Evolutionary conservation across 78 protist genomes (phyloP).

Genomic region (Guillardia theta): DNA sequence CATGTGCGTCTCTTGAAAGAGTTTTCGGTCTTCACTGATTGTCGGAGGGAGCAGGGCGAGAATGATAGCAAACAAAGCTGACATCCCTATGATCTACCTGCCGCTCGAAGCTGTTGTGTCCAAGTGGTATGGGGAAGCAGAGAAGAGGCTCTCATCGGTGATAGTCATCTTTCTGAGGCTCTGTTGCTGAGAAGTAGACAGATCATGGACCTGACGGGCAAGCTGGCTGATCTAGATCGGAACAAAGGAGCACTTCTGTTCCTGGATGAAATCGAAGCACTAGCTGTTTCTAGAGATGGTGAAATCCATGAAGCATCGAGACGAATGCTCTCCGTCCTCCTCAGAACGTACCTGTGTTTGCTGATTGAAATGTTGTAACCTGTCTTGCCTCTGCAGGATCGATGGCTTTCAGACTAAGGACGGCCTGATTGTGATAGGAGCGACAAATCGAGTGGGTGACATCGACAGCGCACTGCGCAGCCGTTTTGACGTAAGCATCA

Average conservation of each 20-base stretch:
- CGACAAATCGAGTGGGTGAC: not conserved
- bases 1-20: not conserved
- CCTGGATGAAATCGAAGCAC: not conserved
- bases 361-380: not conserved
- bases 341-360: not conserved
- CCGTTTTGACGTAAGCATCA: not conserved
- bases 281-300: not conserved
- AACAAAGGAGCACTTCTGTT: not conserved
- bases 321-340: slow-evolving; percentile 6
- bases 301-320: not conserved
- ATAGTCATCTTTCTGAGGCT: not conserved
- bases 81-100: not conserved
- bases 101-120: not conserved
- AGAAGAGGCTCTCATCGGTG: not conserved
- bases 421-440: not conserved
- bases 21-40: not conserved
- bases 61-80: not conserved
- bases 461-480: not conserved
- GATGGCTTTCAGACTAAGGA: not conserved
- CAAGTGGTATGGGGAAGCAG: slow-evolving; percentile 43
- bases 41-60: not conserved
- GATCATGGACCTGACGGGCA: not conserved
- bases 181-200: not conserved
- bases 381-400: not conserved
- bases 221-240: not conserved